A percentile compares a stretch with the other conserved stretches of the same genome.
Conservation (phyloP, 805 yeast species). For the Myxozyma mucilagina region DNA sequence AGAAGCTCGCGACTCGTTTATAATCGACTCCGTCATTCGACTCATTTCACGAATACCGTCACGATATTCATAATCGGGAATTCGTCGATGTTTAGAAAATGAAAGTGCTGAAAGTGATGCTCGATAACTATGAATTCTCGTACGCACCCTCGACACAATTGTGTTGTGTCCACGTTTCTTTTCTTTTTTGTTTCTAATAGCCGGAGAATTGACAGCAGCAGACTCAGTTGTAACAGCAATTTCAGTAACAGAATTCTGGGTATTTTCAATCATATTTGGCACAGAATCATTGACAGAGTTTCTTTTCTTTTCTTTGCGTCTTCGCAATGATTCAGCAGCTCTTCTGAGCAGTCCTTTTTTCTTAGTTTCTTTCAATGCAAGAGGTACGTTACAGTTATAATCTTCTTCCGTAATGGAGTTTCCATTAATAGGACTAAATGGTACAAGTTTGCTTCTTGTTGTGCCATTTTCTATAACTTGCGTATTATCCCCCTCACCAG, state of each 20-base stretch:
- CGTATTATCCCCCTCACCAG: background rate
- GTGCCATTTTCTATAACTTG: background rate
- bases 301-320: background rate
- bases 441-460: background rate
- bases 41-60: background rate
- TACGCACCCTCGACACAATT: background rate
- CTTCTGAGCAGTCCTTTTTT: background rate
- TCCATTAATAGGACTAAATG: constrained; percentile 4
- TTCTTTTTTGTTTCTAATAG: background rate
- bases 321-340: background rate
- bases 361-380: background rate
- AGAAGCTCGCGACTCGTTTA: background rate
- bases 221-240: background rate
- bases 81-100: background rate
- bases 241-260: background rate
- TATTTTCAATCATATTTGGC: background rate
- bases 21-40: background rate
- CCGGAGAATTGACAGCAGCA: background rate
- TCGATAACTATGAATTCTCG: background rate
- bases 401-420: constrained; percentile 8
- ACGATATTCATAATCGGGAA: background rate
- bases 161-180: background rate
- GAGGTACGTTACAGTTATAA: background rate
- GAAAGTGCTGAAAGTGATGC: background rate
- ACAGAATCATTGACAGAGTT: background rate